Evolutionary conservation across 2,329 filamentous ascomycete genomes (phyloP), one percentile per base, ranked within the genome.

Genomic region (Huntiella decipiens): DNA sequence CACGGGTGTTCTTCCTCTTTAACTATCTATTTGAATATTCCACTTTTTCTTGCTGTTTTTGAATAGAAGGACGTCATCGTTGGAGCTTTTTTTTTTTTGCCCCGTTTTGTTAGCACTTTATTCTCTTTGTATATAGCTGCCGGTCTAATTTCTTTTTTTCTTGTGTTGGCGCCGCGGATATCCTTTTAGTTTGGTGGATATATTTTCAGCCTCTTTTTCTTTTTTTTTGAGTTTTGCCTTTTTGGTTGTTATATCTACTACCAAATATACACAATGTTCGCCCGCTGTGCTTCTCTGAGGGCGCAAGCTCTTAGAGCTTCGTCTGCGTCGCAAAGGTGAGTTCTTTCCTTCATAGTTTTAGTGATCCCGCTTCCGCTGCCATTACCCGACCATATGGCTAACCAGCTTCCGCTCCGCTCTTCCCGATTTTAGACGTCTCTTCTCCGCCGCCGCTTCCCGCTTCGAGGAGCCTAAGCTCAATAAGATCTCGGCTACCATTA

Each of bases 401-500:
- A 28, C 22, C 22, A 3, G 22, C 22, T 28, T 28, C 22, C 22
- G 22, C 22, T 28, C 28, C 32, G 38, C 10, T 19, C 10, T 8
- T 34, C 6, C 39, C 11, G 22, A 7, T 7, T 7, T 12, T 31
- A 73, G 69, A 48, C 71, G 71, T 45, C 59, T 65, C 51, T 60
- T 75, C 45, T 71, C 67, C 36, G 61, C 65, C 38, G 71, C 73
- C 13, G 55, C 68, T 28, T 62, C 65, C 51, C 65, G 58, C 53
- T 56, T 61, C 47, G 65, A 71, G 38, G 49, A 50, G 12, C 17
- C 45, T 17, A 62, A 69, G 55, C 74, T 94, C 61, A 98, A 98
- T 71, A 84, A 76, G 61, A 70, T 88, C 59, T 95, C 87, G 51
- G 68, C 76, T 51, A 63, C 69, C 60, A 88, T 98, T 66, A 98